Base-by-base conservation (phyloP, 345 rosid species). In the Mercurialis annua region DNA sequence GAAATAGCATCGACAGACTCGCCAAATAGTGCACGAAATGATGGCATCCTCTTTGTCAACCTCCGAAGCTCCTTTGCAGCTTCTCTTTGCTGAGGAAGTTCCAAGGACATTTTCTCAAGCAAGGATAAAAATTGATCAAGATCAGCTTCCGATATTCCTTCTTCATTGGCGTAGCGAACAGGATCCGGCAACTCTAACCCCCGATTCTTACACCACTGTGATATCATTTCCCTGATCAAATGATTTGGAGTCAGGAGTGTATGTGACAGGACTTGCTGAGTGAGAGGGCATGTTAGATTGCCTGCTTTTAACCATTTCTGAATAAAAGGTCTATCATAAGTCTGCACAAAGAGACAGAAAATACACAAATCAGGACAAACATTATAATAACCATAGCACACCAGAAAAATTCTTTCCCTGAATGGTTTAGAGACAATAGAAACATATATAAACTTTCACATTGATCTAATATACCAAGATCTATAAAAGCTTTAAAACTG, bases 281-380 rank as follows among this genome's bases (percentile, higher is more conserved):
- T 89, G 63, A 64, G 77, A 34, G 99, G 99, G 74, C 99, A 94
- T 42, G 95, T 89, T 68, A 92, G 61, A 51, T 87, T 94, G 40
- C 96, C 97, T 4, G 87, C 78, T 65, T 82, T 87, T 62, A 94
- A 71, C 97, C 96, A 94, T 71, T 86, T 91, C 84, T 81, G 84
- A 30, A 94, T 94, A 44, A 83, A 91, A 10, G 83, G 78, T 73
- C 88, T 80, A 43, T 94, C 99, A 23, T 83, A 94, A 10, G 99
- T 94, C 99, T 94, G 90, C 78, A 83, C 15, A 62, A 48, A 66
- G 17, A 20, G 64, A 53, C 17, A 53, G 9, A 51, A 60, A 65
- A 64, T 49, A 58, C 60, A 65, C 55, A 24, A 44, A 38, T 55
- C 54, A 64, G 51, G 20, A 65, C 54, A 5, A 71, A 53, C 21